Evolutionary conservation across 352 stramenopile genomes (phyloP), one percentile per base, ranked within the genome.

Genomic region (Pythium coloratum): DNA sequence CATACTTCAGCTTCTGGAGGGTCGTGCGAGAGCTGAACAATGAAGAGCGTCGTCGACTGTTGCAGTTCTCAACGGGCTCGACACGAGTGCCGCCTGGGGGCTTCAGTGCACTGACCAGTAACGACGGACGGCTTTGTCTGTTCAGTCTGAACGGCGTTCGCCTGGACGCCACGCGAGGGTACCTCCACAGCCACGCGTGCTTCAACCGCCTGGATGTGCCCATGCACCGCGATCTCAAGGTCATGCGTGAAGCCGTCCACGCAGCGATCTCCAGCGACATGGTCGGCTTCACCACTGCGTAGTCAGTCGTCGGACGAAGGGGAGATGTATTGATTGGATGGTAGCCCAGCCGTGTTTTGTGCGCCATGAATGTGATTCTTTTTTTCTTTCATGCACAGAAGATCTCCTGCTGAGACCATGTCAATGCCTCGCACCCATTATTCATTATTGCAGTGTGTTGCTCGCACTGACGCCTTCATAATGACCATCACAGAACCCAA

Each of bases 141-240:
- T 83, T 83, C 28, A 70, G 68, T 8, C 38, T 81, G 9, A 60
- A 72, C 7, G 71, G 61, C 8, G 63, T 73, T 6, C 36, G 46
- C 4, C 53, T 51, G 1, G 1, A 32, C 8, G 4, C 24, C 2
- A 57, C 38, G 6, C 20, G 18, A 28, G 59, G 59, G 2, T 86
- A 85, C 56, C 79, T 92, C 7, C 49, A n/a, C 13, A 91, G 84
- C 59, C 66, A 67, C 46, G 59, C 66, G 53, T 72, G 66, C 46
- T 72, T 72, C 34, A 95, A 95, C 54, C 80, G 82, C 0, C 92
- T 99, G 63, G 97, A 99, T 77, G 76, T 99, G 32, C 96, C 66
- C 4, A 26, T 65, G 18, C 38, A 54, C 10, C 36, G 36, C 36
- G 36, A 42, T 42, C 10, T 42, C 7, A 42, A 42, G 7, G 36